Percentiles rank a stretch among this genome's conserved stretches.
phyloP scores from a whole-genome alignment of 2,329 filamentous ascomycete genomes.

The Fusarium ramigenum region DNA sequence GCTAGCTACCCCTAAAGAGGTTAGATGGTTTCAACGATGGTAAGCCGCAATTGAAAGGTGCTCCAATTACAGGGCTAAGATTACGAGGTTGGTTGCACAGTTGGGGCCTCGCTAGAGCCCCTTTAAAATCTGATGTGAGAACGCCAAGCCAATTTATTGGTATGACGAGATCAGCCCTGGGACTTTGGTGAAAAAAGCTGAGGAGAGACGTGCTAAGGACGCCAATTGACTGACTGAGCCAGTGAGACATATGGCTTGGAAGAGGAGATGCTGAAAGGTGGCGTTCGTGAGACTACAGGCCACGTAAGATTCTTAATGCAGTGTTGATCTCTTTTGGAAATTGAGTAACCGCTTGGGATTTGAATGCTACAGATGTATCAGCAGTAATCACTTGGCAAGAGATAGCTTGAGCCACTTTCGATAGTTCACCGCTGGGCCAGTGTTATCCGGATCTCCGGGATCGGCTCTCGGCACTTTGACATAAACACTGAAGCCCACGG shows the following conservation, averaged over 20 bases:
- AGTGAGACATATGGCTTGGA: neutral
- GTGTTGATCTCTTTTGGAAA: neutral
- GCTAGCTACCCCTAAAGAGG: neutral
- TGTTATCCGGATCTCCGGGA: neutral
- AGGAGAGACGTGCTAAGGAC: neutral
- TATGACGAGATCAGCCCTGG: neutral
- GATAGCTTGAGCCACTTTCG: neutral
- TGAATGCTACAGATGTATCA: neutral
- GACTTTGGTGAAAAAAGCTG: neutral
- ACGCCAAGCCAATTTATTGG: neutral
- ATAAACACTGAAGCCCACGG: neutral
- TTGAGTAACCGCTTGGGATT: neutral
- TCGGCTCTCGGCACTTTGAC: neutral
- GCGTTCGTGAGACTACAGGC: neutral
- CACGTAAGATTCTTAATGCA: neutral
- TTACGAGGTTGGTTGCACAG: conserved; percentile 3
- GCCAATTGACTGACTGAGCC: neutral
- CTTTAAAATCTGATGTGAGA: conserved; percentile 23
- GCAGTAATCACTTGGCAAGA: neutral
- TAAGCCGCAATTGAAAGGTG: neutral
- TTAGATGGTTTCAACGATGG: conserved; percentile 5
- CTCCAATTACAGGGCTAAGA: conserved; percentile 1
- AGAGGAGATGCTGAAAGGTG: neutral
- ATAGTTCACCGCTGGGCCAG: neutral
- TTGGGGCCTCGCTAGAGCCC: neutral